A percentile compares a stretch with the other conserved stretches of the same genome.
Conservation (phyloP, 2,329 filamentous ascomycete genomes). For the Graphilbum sp. region DNA sequence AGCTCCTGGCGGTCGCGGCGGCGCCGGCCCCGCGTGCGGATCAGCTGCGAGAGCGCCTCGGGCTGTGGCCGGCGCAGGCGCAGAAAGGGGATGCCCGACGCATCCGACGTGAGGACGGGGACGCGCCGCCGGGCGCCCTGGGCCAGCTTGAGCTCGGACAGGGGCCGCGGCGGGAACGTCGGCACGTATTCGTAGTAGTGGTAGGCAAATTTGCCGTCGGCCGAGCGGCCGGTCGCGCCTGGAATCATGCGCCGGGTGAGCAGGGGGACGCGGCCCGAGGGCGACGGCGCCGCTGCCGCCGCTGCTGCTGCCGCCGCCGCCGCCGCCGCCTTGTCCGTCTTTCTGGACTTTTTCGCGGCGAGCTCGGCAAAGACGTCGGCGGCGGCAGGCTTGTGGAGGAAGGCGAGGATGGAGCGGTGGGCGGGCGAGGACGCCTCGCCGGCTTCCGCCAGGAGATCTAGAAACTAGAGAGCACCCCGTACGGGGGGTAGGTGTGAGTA, state of each 20-base stretch:
- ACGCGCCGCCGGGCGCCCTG: conserved; percentile 34
- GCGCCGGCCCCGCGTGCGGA: conserved; percentile 32
- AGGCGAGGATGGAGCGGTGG: conserved; percentile 22
- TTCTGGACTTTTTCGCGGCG: not conserved
- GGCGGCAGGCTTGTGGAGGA: conserved; percentile 19
- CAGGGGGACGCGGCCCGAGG: conserved; percentile 15
- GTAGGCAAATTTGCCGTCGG: conserved; percentile 1
- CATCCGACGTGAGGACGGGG: conserved; percentile 36
- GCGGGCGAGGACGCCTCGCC: conserved; percentile 21
- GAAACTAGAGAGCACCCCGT: conserved; percentile 8
- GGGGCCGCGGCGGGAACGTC: conserved; percentile 29
- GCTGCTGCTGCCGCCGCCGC: not conserved
- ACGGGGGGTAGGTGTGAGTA: too few relatives aligned
- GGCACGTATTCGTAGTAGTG: conserved; percentile 25
- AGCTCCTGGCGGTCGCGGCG: conserved; percentile 24
- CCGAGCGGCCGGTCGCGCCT: conserved; percentile 7
- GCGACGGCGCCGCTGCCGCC: conserved; percentile 6
- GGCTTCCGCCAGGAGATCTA: conserved; percentile 20
- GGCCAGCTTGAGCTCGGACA: conserved; percentile 24
- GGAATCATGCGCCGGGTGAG: conserved; percentile 13
- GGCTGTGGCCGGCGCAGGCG: conserved; percentile 52
- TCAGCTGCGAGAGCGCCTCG: conserved; percentile 34
- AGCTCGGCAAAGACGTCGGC: not conserved
- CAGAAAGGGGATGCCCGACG: conserved; percentile 45
- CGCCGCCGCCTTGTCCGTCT: not conserved